Percentiles rank a stretch among this genome's conserved stretches.
phyloP scores from a whole-genome alignment of 2,329 filamentous ascomycete species.

The Aspergillus novofumigatus region DNA sequence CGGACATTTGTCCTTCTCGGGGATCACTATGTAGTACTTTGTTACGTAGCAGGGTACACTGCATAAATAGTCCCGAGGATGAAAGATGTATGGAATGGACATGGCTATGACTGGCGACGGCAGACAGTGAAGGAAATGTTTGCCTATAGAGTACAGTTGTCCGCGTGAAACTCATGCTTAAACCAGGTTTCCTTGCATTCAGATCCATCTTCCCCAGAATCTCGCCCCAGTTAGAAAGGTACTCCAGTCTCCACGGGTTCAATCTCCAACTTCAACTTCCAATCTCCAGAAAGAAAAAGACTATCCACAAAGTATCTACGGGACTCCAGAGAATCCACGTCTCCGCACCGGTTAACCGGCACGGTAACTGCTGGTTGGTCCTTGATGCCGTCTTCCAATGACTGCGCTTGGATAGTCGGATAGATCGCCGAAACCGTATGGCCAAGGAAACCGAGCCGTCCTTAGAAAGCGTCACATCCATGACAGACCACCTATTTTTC shows the following conservation, averaged over 20 bases:
- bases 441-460: slow-evolving; percentile 4
- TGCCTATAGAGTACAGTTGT: not conserved
- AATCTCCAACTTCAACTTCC: not conserved
- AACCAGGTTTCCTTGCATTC: not conserved
- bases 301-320: not conserved
- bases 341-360: not conserved
- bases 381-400: slow-evolving; percentile 5
- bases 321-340: not conserved
- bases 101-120: not conserved
- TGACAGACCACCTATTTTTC: slow-evolving; percentile 5
- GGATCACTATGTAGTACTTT: too few relatives aligned
- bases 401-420: slow-evolving; percentile 5
- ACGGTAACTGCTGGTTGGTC: not conserved
- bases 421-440: slow-evolving; percentile 10
- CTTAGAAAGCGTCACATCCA: slow-evolving; percentile 2
- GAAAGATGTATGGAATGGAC: not conserved
- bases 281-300: not conserved
- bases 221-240: not conserved
- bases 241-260: not conserved
- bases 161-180: too few relatives aligned
- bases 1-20: not conserved
- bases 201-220: not conserved
- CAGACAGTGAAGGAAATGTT: not conserved
- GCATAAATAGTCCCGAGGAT: not conserved
- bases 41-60: too few relatives aligned